Percentiles rank a stretch among this genome's conserved stretches.
Evolutionary conservation across 2,329 filamentous ascomycete genomes (phyloP).

Genomic region (Fusarium mundagurra): DNA sequence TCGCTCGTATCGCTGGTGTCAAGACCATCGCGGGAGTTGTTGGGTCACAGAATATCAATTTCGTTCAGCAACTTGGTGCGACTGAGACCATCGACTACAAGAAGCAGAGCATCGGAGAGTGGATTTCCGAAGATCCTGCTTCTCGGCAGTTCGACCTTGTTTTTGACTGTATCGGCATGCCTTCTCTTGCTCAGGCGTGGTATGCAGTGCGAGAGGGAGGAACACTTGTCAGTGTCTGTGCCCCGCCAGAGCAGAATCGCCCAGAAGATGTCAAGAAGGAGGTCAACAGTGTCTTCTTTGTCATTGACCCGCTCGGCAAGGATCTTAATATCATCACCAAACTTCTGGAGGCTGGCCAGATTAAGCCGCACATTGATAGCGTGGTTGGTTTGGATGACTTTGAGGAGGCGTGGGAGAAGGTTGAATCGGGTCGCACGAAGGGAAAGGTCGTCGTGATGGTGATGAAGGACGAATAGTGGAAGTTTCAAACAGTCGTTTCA

Average conservation of each 20-base stretch:
- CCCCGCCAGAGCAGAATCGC: slow-evolving; percentile 13
- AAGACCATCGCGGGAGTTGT: neutral
- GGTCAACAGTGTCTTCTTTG: slow-evolving; percentile 11
- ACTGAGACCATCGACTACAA: slow-evolving; percentile 29
- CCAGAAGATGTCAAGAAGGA: slow-evolving; percentile 13
- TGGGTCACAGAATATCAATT: slow-evolving; percentile 5
- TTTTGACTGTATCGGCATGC: slow-evolving; percentile 27
- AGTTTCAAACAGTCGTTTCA: neutral
- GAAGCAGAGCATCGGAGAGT: slow-evolving; percentile 11
- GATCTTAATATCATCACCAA: slow-evolving; percentile 19
- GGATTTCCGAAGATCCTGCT: slow-evolving; percentile 1
- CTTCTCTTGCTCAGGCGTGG: slow-evolving; percentile 17
- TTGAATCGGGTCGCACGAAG: slow-evolving; percentile 16
- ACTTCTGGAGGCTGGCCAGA: slow-evolving; percentile 17
- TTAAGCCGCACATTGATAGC: slow-evolving; percentile 29
- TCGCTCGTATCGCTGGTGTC: slow-evolving; percentile 15
- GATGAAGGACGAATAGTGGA: neutral
- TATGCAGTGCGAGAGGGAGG: slow-evolving; percentile 23
- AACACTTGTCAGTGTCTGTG: slow-evolving; percentile 19
- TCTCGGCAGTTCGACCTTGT: slow-evolving; percentile 22
- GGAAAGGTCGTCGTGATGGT: slow-evolving; percentile 25
- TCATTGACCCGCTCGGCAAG: slow-evolving; percentile 22
- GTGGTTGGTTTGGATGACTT: slow-evolving; percentile 17
- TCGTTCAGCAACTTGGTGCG: slow-evolving; percentile 8
- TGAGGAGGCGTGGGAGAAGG: slow-evolving; percentile 29